These are phyloP conservation scores for Leishmania martiniquensis DNA, from an alignment of 208 protist species.

Conservation along the genomic window DNA sequence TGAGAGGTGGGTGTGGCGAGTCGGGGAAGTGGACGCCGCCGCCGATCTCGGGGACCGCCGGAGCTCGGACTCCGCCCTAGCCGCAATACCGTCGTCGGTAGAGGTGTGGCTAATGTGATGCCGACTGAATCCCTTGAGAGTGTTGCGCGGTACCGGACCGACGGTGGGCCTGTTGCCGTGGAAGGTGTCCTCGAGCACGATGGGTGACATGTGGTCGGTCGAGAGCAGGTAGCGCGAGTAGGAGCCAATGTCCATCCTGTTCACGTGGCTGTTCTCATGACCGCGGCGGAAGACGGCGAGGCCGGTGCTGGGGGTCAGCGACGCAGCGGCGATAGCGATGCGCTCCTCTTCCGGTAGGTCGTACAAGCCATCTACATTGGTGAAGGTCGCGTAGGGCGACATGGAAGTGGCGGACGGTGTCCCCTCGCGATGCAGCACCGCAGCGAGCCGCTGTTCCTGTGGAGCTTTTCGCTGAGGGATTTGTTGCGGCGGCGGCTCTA, in stretches of 20 bases:
- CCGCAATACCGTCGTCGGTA: background rate
- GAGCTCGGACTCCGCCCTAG: background rate
- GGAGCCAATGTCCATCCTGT: constrained; percentile 68
- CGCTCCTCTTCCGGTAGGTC: constrained; percentile 14
- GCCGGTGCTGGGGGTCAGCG: constrained; percentile 32
- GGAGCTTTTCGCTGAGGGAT: background rate
- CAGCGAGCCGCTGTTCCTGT: background rate
- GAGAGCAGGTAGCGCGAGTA: constrained; percentile 77
- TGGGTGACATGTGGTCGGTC: constrained; percentile 38
- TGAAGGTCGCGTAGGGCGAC: background rate
- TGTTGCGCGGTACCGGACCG: constrained; percentile 44
- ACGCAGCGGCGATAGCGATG: constrained; percentile 21
- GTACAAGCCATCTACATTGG: background rate
- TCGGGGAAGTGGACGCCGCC: background rate
- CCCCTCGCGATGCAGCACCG: background rate
- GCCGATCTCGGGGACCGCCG: background rate
- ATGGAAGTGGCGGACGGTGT: background rate
- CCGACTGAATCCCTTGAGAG: constrained; percentile 8
- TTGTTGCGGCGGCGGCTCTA: background rate
- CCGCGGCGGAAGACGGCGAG: constrained; percentile 54
- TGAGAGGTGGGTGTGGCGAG: background rate
- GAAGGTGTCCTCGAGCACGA: constrained; percentile 45
- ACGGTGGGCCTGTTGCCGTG: constrained; percentile 37
- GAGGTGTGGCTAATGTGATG: background rate
- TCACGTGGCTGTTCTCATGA: constrained; percentile 75